Percentiles rank a stretch among this genome's conserved stretches.
Evolutionary conservation across 2,329 filamentous ascomycete genomes (phyloP).

Genomic region (Clonostachys rhizophaga): DNA sequence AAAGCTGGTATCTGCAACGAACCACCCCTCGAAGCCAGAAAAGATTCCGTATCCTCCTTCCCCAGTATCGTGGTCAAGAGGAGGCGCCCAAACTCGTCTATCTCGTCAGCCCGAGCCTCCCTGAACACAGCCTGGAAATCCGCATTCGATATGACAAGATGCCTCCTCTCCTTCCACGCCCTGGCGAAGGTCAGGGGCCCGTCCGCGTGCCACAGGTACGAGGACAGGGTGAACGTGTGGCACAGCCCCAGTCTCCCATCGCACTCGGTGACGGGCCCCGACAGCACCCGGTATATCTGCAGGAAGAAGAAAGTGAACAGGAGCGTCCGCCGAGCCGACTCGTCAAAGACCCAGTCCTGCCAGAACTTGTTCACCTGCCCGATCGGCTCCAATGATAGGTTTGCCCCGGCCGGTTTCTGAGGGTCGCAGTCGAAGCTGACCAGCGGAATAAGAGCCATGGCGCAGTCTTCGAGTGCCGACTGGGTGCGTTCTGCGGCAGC

Average conservation of each 20-base stretch:
- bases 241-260: slow-evolving; percentile 19
- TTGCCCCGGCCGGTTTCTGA: background rate
- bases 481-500: slow-evolving; percentile 27
- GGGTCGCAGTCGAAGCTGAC: slow-evolving; percentile 17
- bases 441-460: slow-evolving; percentile 21
- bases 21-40: slow-evolving; percentile 18
- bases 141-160: slow-evolving; percentile 24
- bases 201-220: slow-evolving; percentile 27
- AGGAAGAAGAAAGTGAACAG: slow-evolving; percentile 41
- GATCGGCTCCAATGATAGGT: slow-evolving; percentile 25
- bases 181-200: slow-evolving; percentile 27
- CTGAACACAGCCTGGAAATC: slow-evolving; percentile 16
- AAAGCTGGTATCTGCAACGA: slow-evolving; percentile 1
- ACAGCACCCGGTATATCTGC: slow-evolving; percentile 26
- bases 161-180: slow-evolving; percentile 26
- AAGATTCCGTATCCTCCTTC: slow-evolving; percentile 19
- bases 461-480: slow-evolving; percentile 22
- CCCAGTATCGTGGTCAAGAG: slow-evolving; percentile 15
- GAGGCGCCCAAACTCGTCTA: slow-evolving; percentile 36
- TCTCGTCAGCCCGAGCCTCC: slow-evolving; percentile 30
- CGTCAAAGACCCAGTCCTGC: slow-evolving; percentile 45
- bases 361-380: slow-evolving; percentile 38
- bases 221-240: slow-evolving; percentile 32
- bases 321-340: slow-evolving; percentile 47
- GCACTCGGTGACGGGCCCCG: slow-evolving; percentile 16